Percentiles rank a stretch among this genome's conserved stretches.
These are phyloP conservation scores for Dujonia santamariae DNA, from an alignment of 1,139 yeast species.

Conservation along the genomic window DNA sequence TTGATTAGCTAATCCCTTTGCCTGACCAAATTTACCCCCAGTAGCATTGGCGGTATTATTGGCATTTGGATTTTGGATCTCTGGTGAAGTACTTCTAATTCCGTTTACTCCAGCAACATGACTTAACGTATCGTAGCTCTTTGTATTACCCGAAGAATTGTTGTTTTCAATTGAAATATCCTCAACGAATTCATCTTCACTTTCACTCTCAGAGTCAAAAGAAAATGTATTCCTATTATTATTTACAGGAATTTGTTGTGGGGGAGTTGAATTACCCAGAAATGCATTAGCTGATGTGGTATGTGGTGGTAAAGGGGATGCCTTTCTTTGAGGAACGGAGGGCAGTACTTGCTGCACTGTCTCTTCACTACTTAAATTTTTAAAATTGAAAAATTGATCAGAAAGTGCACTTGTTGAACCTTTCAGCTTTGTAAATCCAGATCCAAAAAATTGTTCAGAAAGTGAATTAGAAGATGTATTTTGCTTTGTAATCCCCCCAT, in stretches of 20 bases:
- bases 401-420: constrained; percentile 16
- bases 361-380: background rate
- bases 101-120: constrained; percentile 51
- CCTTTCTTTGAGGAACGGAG: constrained; percentile 20
- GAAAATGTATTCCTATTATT: constrained; percentile 19
- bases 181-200: constrained; percentile 27
- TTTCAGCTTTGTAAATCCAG: constrained; percentile 11
- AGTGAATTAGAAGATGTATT: constrained; percentile 41
- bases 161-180: constrained; percentile 7
- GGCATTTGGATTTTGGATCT: constrained; percentile 5
- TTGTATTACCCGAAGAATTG: constrained; percentile 5
- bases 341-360: constrained; percentile 1
- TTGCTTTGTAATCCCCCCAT: constrained; percentile 29
- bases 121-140: constrained; percentile 44
- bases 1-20: constrained; percentile 39
- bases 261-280: constrained; percentile 28
- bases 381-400: constrained; percentile 17
- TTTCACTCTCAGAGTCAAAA: constrained; percentile 32
- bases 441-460: constrained; percentile 31
- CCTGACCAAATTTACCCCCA: constrained; percentile 22
- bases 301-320: constrained; percentile 45
- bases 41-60: constrained; percentile 8
- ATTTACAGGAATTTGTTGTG: constrained; percentile 11
- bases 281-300: constrained; percentile 46
- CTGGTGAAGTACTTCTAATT: constrained; percentile 32